Evolutionary conservation across 257 asterid genomes (phyloP).

Genomic region (Nicotiana tabacum): DNA sequence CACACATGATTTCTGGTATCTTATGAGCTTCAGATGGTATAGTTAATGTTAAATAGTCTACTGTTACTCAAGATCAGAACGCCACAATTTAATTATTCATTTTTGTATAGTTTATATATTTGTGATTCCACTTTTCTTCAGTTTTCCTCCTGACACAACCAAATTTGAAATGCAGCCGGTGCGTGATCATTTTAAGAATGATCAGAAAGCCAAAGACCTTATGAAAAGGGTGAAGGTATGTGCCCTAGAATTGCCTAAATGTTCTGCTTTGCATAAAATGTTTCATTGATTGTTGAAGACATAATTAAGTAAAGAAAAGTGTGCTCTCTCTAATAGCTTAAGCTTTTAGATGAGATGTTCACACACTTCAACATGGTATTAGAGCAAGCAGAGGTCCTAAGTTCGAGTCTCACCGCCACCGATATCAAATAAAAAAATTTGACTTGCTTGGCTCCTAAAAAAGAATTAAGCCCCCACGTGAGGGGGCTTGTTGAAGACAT

Average conservation of each 20-base stretch:
- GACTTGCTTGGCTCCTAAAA: no score
- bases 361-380: no score
- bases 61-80: neutral
- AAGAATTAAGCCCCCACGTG: no score
- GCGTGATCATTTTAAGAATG: conserved; percentile 69
- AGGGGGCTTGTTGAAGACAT: no score
- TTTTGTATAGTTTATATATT: neutral
- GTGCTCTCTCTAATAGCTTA: no score
- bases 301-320: no score
- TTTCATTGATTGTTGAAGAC: neutral
- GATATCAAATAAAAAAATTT: no score
- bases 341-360: no score
- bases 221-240: conserved; percentile 71
- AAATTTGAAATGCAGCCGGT: conserved; percentile 49
- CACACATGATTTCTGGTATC: neutral
- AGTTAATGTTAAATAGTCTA: neutral
- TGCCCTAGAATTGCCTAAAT: neutral
- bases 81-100: neutral
- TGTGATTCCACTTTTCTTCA: neutral
- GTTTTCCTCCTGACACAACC: neutral
- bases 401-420: no score
- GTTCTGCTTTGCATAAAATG: neutral
- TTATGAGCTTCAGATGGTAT: neutral
- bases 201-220: conserved; percentile 62
- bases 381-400: no score